phyloP scores from a whole-genome alignment of 768 basidiomycete genomes.

The Chalciporus chontae region DNA sequence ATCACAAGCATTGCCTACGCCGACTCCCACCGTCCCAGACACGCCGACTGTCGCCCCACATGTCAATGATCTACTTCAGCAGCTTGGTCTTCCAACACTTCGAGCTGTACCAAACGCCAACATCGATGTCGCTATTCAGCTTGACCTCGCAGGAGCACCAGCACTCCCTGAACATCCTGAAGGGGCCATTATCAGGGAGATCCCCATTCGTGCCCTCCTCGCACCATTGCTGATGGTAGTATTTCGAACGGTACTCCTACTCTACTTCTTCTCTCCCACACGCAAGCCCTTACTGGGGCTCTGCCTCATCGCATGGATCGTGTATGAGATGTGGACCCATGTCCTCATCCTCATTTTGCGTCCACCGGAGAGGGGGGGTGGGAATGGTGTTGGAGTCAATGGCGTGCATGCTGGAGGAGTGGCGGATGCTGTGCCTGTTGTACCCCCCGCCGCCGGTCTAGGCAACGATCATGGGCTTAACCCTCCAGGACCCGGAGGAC shows the following conservation, averaged over 20 bases:
- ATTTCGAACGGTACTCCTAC: conserved; percentile 61
- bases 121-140: conserved; percentile 16
- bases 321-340: conserved; percentile 75
- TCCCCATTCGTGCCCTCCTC: conserved; percentile 64
- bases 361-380: conserved; percentile 32
- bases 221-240: conserved; percentile 66
- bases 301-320: conserved; percentile 63
- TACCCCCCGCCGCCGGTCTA: conserved; percentile 14
- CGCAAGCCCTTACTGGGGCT: conserved; percentile 68
- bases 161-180: conserved; percentile 25
- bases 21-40: conserved; percentile 25
- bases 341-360: conserved; percentile 47
- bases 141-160: conserved; percentile 17
- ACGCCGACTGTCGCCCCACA: conserved; percentile 40
- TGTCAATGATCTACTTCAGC: conserved; percentile 59
- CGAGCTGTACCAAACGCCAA: conserved; percentile 34
- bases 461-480: conserved; percentile 15
- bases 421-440: conserved; percentile 24
- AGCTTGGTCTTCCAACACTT: conserved; percentile 57
- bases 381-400: conserved; percentile 22
- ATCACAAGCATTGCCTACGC: conserved; percentile 34
- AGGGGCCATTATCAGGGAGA: conserved; percentile 42
- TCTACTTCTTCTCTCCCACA: conserved; percentile 76
- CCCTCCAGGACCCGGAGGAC: conserved; percentile 14
- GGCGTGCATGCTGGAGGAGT: conserved; percentile 17